A percentile compares a stretch with the other conserved stretches of the same genome.
Conservation (phyloP, 495 filamentous ascomycete genomes). For the Xylaria palmicola region DNA sequence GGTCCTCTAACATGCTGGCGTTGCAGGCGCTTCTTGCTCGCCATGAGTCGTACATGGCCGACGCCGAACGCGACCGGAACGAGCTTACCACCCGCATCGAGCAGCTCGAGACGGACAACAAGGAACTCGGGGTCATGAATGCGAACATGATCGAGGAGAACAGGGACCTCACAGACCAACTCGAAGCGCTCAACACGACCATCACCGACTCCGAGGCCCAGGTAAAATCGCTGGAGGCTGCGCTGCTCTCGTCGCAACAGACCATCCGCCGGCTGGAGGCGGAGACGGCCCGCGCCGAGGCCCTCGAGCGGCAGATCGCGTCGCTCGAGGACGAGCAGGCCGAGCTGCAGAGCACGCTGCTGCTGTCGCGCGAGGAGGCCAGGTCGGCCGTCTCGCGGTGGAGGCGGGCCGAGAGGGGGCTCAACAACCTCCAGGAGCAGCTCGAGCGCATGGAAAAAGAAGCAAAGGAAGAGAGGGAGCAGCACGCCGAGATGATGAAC, state of each 20-base stretch:
- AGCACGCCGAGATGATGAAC: conserved; percentile 75
- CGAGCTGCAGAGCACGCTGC: conserved; percentile 63
- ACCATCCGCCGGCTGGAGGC: conserved; percentile 71
- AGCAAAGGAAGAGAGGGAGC: conserved; percentile 74
- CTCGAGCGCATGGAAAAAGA: conserved; percentile 87
- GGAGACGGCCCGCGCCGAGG: conserved; percentile 69
- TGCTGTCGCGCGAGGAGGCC: conserved; percentile 65
- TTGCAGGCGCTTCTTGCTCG: conserved; percentile 85
- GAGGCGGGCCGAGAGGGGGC: conserved; percentile 73
- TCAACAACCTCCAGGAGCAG: conserved; percentile 76
- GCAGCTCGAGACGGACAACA: conserved; percentile 73
- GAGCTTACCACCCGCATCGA: conserved; percentile 70
- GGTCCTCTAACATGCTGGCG: conserved; percentile 62
- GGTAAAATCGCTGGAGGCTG: conserved; percentile 67
- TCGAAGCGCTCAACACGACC: conserved; percentile 75
- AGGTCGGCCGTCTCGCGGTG: conserved; percentile 75
- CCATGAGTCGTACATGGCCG: conserved; percentile 89
- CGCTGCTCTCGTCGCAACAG: conserved; percentile 70
- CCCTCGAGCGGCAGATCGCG: conserved; percentile 74
- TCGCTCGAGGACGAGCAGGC: conserved; percentile 79
- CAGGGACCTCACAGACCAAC: conserved; percentile 68
- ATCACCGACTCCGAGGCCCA: conserved; percentile 73
- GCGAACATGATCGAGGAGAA: conserved; percentile 76
- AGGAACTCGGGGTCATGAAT: conserved; percentile 70
- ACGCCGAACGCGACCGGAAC: conserved; percentile 78